Conservation (phyloP, 495 filamentous ascomycete species). For the Terfezia boudieri region DNA sequence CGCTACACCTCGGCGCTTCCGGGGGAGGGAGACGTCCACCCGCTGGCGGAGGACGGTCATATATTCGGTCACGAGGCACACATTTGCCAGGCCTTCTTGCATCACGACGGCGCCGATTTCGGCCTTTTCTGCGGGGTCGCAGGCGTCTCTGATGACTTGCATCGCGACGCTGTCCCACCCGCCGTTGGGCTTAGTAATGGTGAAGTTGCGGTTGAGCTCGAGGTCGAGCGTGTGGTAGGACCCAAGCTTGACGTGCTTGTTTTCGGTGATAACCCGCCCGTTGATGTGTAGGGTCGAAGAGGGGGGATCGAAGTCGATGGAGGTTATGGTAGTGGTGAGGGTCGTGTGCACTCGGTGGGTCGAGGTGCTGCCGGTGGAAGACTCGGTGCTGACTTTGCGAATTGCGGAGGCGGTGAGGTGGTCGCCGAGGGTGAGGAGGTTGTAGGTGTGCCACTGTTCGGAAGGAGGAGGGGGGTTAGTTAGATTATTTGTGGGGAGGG, state of each 20-base stretch:
- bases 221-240: slow-evolving; percentile 80
- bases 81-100: slow-evolving; percentile 83
- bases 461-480: not conserved
- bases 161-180: slow-evolving; percentile 74
- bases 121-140: slow-evolving; percentile 51
- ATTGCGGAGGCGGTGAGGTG: slow-evolving; percentile 61
- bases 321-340: slow-evolving; percentile 60
- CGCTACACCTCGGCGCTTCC: slow-evolving; percentile 36
- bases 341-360: slow-evolving; percentile 55
- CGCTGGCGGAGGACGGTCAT: slow-evolving; percentile 73
- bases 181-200: slow-evolving; percentile 42
- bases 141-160: slow-evolving; percentile 53
- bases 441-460: slow-evolving; percentile 80
- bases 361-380: slow-evolving; percentile 48
- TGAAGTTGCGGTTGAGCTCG: slow-evolving; percentile 72
- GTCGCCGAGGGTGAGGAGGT: slow-evolving; percentile 65
- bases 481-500: not conserved
- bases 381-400: slow-evolving; percentile 51
- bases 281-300: slow-evolving; percentile 65
- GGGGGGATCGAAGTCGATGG: slow-evolving; percentile 73
- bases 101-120: slow-evolving; percentile 77
- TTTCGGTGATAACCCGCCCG: slow-evolving; percentile 63
- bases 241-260: slow-evolving; percentile 59
- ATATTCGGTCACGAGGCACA: slow-evolving; percentile 79
- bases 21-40: slow-evolving; percentile 62